A percentile compares a stretch with the other conserved stretches of the same genome.
These are phyloP conservation scores for Cairneyella variabilis DNA, from an alignment of 495 filamentous ascomycete genomes.

Conservation along the genomic window DNA sequence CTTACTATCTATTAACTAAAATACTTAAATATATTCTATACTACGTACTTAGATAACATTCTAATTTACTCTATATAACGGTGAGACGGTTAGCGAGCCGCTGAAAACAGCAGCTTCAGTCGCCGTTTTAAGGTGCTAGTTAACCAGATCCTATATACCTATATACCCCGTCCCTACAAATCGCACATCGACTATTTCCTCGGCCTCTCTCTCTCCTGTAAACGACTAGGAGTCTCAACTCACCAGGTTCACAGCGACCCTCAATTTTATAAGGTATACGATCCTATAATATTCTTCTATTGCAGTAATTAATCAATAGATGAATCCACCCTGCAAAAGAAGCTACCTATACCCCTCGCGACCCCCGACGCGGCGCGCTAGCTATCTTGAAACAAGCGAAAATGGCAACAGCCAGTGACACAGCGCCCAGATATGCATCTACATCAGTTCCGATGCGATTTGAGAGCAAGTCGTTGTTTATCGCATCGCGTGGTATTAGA, in stretches of 20 bases:
- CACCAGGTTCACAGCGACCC: not conserved
- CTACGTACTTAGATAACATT: too few species aligned
- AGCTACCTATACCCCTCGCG: not conserved
- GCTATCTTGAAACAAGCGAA: slow-evolving; percentile 7
- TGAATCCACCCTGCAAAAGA: not conserved
- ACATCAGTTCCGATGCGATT: slow-evolving; percentile 1
- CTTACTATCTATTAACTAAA: too few species aligned
- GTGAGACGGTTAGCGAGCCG: too few species aligned
- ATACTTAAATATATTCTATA: too few species aligned
- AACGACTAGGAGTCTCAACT: not conserved
- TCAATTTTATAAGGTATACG: not conserved
- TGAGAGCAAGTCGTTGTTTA: slow-evolving; percentile 1
- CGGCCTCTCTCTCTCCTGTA: too few species aligned
- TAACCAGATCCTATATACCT: too few species aligned
- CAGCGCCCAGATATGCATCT: slow-evolving; percentile 2
- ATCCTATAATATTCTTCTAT: not conserved
- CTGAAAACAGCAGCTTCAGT: too few species aligned
- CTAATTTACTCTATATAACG: too few species aligned
- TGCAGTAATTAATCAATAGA: not conserved
- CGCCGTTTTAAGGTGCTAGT: too few species aligned
- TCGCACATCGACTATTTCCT: too few species aligned
- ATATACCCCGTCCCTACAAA: too few species aligned
- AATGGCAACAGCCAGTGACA: slow-evolving; percentile 3
- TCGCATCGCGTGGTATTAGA: slow-evolving; percentile 1
- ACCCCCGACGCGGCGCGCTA: not conserved